phyloP scores from a whole-genome alignment of 306 rosid species.

The Herpetospermum pedunculosum region DNA sequence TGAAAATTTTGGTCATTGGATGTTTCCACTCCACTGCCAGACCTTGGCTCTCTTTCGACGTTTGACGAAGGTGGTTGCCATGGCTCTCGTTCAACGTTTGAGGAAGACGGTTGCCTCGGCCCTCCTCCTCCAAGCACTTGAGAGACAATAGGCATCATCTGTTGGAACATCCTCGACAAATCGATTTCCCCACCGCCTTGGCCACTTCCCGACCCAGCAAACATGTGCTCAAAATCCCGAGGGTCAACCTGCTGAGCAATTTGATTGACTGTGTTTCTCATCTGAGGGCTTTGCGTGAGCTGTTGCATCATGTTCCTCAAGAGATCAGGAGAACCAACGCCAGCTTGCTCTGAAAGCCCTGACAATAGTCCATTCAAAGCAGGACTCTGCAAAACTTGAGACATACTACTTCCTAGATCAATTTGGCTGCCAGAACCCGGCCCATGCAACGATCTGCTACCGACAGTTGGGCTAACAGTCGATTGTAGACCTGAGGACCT shows the following conservation, averaged over 20 bases:
- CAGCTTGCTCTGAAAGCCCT: conserved; percentile 85
- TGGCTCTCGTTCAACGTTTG: conserved; percentile 29
- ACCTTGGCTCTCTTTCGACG: conserved; percentile 28
- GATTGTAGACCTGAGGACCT: conserved; percentile 30
- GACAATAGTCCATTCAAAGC: conserved; percentile 74
- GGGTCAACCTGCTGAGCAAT: conserved; percentile 72
- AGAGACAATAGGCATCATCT: conserved; percentile 96
- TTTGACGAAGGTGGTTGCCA: conserved; percentile 30
- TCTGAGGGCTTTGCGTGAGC: conserved; percentile 83
- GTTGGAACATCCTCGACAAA: conserved; percentile 82
- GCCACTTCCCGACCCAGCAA: conserved; percentile 55
- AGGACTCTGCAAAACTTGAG: conserved; percentile 86
- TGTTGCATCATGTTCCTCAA: conserved; percentile 87
- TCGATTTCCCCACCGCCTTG: conserved; percentile 75
- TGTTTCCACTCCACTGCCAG: conserved; percentile 20
- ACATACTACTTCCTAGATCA: conserved; percentile 67
- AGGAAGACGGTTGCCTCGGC: conserved; percentile 25
- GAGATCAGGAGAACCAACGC: conserved; percentile 74
- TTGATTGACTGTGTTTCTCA: conserved; percentile 71
- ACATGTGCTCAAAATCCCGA: conserved; percentile 61
- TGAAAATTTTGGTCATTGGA: conserved; percentile 31
- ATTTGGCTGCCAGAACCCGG: conserved; percentile 28
- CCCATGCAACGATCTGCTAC: conserved; percentile 18
- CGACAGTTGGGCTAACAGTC: conserved; percentile 18
- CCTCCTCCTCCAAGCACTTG: conserved; percentile 51